These are phyloP conservation scores for Nannochloris sp. DNA, from an alignment of 139 green algal species.

Conservation along the genomic window DNA sequence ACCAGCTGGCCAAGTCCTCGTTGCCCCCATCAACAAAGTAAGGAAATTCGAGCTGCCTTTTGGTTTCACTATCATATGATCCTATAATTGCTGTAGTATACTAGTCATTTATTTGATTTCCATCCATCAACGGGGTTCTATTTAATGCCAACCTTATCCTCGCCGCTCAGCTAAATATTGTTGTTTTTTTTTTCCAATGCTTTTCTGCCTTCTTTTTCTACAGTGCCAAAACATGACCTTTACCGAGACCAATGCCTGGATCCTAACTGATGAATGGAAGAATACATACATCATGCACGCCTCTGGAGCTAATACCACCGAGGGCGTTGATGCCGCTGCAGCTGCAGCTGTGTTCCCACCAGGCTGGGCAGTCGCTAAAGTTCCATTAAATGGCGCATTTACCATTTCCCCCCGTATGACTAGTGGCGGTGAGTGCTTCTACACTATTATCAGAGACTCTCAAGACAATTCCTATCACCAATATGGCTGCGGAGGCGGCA, in stretches of 20 bases:
- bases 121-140: too few species aligned
- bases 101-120: too few species aligned
- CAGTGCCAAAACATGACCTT: conserved; percentile 15
- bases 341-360: background rate
- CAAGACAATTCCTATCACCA: conserved; percentile 5
- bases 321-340: background rate
- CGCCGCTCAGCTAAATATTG: too few species aligned
- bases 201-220: too few species aligned
- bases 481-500: conserved; percentile 2
- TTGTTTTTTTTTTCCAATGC: too few species aligned
- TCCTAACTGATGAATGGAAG: conserved; percentile 1
- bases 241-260: background rate
- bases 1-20: background rate
- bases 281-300: conserved; percentile 14
- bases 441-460: conserved; percentile 1
- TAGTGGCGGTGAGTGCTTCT: background rate
- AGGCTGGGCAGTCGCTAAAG: background rate
- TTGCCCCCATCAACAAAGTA: conserved; percentile 1
- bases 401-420: conserved; percentile 1
- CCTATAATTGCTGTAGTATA: too few species aligned
- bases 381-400: background rate
- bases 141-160: too few species aligned
- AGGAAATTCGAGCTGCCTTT: too few species aligned
- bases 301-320: conserved; percentile 6
- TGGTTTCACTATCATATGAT: too few species aligned